A percentile compares a stretch with the other conserved stretches of the same genome.
Conservation (phyloP, 2,329 filamentous ascomycete species). For the Xylaria sp. region DNA sequence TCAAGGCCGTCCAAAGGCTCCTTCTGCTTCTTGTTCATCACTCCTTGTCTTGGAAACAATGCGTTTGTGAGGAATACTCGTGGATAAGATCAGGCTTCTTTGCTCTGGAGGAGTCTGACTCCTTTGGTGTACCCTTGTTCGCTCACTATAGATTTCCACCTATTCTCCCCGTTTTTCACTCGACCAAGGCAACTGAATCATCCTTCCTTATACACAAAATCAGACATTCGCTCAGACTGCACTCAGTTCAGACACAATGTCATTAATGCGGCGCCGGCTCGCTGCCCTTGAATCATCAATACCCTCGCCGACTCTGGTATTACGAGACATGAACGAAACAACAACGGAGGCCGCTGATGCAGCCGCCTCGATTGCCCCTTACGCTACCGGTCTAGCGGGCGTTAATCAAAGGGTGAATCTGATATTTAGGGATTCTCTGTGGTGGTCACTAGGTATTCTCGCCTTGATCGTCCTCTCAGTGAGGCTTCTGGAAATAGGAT, state of each 20-base stretch:
- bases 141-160: conserved; percentile 45
- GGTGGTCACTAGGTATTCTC: conserved; percentile 69
- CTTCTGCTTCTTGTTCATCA: conserved; percentile 3
- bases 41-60: conserved; percentile 47
- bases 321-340: conserved; percentile 43
- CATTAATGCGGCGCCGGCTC: conserved; percentile 50
- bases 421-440: conserved; percentile 66
- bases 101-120: conserved; percentile 42
- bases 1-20: conserved; percentile 39
- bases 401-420: conserved; percentile 70
- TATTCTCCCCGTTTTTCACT: conserved; percentile 34
- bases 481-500: conserved; percentile 64
- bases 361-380: conserved; percentile 65
- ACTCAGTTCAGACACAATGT: conserved; percentile 43
- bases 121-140: conserved; percentile 32
- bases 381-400: conserved; percentile 66
- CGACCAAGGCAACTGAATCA: conserved; percentile 34
- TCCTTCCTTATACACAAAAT: conserved; percentile 22
- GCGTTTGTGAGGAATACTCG: conserved; percentile 42
- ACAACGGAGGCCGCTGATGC: conserved; percentile 37
- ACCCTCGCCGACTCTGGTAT: conserved; percentile 45
- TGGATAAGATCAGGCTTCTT: conserved; percentile 42
- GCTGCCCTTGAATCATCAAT: conserved; percentile 47
- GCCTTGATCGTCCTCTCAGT: conserved; percentile 65
- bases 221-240: conserved; percentile 25